Base-by-base conservation (phyloP, 805 yeast genomes). In the Maudiozyma serrabonitensis region DNA sequence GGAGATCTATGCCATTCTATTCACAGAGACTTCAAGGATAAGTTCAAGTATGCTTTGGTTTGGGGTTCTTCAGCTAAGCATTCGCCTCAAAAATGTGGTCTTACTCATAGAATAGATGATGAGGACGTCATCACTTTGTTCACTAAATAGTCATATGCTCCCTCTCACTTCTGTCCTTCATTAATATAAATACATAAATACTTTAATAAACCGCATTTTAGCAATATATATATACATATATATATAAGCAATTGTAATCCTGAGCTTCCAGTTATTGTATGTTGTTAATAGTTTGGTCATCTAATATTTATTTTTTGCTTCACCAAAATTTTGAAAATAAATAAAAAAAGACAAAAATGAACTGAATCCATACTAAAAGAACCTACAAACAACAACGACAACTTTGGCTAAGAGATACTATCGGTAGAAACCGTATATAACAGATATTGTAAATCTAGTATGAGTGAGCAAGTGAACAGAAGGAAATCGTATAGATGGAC, bases 51-150 rank as follows among this genome's bases (percentile, higher is more conserved):
- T 64, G 98, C 98, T 0, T 69, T 89, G 60, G 96, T 91, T 6
- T 91, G 98, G 97, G 99, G 99, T 0, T 81, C 90, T 1, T 83
- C 95, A 44, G 85, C 97, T 6, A 93, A 93, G 65, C 95, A 88
- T 63, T 87, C 91, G 35, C 98, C 98, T 4, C 99, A 91, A 63
- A 91, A 91, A 63, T 91, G 98, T 73, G 98, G 99, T 0, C 72
- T 91, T 50, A 78, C 64, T 54, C 99, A 91, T 64, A 71, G 72
- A 37, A 83, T 93, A 13, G 80, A 86, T 57, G 98, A 91, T 63
- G 97, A 90, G 63, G 99, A 91, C 64, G 99, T 91, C 16, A 91
- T 93, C 21, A 83, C 93, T 46, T 80, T 91, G 50, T 88, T 91
- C 46, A 81, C 96, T 19, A 91, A 89, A 70, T 89, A 73, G 31